Evolutionary conservation across 2,329 filamentous ascomycete genomes (phyloP).

Genomic region (Fusarium dimerum): DNA sequence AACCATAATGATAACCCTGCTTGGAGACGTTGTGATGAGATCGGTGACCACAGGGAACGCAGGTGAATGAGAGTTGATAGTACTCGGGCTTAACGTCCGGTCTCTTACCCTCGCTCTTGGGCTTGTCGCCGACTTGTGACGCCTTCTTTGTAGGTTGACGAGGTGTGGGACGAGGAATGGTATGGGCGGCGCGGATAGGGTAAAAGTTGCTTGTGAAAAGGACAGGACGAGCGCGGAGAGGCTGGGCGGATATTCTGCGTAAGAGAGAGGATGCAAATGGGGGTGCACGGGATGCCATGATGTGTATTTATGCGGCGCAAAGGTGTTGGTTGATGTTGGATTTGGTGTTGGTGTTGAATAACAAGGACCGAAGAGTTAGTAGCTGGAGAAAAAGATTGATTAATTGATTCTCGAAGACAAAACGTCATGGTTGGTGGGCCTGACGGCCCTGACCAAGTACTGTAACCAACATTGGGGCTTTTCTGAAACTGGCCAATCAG

Average conservation of each 20-base stretch:
- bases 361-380: too few relatives aligned
- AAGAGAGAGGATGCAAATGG: slow-evolving; percentile 17
- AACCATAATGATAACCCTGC: slow-evolving; percentile 91
- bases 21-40: slow-evolving; percentile 88
- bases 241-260: slow-evolving; percentile 18
- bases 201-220: slow-evolving; percentile 9
- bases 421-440: slow-evolving; percentile 25
- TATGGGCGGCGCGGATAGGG: slow-evolving; percentile 33
- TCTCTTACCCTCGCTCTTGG: slow-evolving; percentile 31
- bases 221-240: slow-evolving; percentile 16
- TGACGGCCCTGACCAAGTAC: too few relatives aligned
- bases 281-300: slow-evolving; percentile 33
- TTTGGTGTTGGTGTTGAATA: slow-evolving; percentile 7
- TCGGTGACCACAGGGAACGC: slow-evolving; percentile 77
- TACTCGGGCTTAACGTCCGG: slow-evolving; percentile 55
- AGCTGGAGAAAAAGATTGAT: slow-evolving; percentile 1
- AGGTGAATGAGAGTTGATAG: slow-evolving; percentile 91
- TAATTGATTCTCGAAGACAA: slow-evolving; percentile 5
- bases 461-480: too few relatives aligned
- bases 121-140: slow-evolving; percentile 16
- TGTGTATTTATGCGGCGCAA: background rate
- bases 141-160: slow-evolving; percentile 11
- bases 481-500: slow-evolving; percentile 20
- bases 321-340: slow-evolving; percentile 3
- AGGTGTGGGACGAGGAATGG: slow-evolving; percentile 38